Conservation (phyloP, 139 green algal species). For the Chlorella sorokiniana region DNA sequence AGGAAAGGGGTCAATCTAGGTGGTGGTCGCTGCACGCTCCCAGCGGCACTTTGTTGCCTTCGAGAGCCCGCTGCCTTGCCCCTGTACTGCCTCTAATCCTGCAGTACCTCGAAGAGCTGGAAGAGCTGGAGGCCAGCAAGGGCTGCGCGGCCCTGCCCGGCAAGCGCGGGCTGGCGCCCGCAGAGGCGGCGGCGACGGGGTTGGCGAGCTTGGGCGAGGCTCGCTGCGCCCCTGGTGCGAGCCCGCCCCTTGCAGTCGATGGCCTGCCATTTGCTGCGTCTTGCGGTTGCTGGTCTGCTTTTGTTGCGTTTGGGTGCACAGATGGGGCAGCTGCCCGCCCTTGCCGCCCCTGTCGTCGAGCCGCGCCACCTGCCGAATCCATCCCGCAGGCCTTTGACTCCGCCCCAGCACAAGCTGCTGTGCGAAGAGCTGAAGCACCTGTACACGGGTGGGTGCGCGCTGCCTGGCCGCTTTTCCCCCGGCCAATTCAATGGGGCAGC, state of each 20-base stretch:
- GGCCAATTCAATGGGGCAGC: too few relatives aligned
- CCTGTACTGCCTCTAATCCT: background rate
- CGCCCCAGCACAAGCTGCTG: slow-evolving; percentile 58
- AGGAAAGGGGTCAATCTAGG: too few relatives aligned
- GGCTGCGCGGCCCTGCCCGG: slow-evolving; percentile 10
- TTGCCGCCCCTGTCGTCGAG: background rate
- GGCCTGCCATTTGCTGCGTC: background rate
- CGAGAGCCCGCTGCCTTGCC: background rate
- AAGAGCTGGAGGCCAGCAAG: background rate
- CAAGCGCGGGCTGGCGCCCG: slow-evolving; percentile 5
- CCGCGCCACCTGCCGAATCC: background rate
- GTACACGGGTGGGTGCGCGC: slow-evolving; percentile 64
- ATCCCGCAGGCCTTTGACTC: slow-evolving; percentile 33
- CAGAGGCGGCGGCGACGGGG: background rate
- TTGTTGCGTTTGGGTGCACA: too few relatives aligned
- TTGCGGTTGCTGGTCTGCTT: too few relatives aligned
- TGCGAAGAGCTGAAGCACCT: slow-evolving; percentile 81
- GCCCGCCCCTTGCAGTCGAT: background rate
- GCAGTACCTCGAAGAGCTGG: slow-evolving; percentile 60
- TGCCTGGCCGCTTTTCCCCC: too few relatives aligned
- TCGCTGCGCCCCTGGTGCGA: background rate
- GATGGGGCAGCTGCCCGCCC: too few relatives aligned
- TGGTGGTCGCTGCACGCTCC: too few relatives aligned
- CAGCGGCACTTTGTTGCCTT: background rate
- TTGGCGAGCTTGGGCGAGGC: slow-evolving; percentile 32